Percentiles rank a stretch among this genome's conserved stretches.
These are phyloP conservation scores for Amaranthus hypochondriacus DNA, from an alignment of 148 eudicot genomes.

Conservation along the genomic window DNA sequence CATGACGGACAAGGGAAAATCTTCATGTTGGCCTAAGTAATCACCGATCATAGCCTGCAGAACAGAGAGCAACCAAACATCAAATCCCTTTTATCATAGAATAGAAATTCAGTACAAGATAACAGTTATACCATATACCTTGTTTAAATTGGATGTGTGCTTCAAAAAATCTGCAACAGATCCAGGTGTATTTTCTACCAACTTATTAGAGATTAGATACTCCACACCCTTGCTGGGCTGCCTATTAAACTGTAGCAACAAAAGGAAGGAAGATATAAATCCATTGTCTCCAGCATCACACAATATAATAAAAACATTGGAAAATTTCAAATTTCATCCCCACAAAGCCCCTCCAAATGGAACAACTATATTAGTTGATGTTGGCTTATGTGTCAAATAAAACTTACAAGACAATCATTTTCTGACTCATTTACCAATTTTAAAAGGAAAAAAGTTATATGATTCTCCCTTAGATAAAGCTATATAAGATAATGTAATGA, in stretches of 20 bases:
- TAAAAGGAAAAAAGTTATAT: background rate
- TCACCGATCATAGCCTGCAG: conserved; percentile 96
- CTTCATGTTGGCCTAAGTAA: conserved; percentile 97
- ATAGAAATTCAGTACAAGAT: background rate
- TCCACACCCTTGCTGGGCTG: conserved; percentile 76
- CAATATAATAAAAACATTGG: too few species aligned
- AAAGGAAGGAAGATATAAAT: background rate
- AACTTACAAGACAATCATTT: too few species aligned
- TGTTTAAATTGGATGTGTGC: conserved; percentile 70
- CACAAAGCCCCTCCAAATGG: too few species aligned
- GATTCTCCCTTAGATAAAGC: too few species aligned
- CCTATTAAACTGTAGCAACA: conserved; percentile 67
- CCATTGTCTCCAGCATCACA: conserved; percentile 2
- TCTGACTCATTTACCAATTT: background rate
- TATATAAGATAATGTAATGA: too few species aligned
- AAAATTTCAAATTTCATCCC: too few species aligned
- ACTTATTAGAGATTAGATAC: conserved; percentile 65
- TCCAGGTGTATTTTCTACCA: conserved; percentile 81
- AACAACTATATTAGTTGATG: too few species aligned
- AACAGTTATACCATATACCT: conserved; percentile 36
- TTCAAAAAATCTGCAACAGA: conserved; percentile 89
- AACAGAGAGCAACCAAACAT: conserved; percentile 14
- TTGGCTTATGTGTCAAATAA: too few species aligned
- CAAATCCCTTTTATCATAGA: background rate
- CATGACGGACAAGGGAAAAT: conserved; percentile 92